Percentiles rank a stretch among this genome's conserved stretches.
phyloP scores from a whole-genome alignment of 306 rosid species.

The Canavalia gladiata region DNA sequence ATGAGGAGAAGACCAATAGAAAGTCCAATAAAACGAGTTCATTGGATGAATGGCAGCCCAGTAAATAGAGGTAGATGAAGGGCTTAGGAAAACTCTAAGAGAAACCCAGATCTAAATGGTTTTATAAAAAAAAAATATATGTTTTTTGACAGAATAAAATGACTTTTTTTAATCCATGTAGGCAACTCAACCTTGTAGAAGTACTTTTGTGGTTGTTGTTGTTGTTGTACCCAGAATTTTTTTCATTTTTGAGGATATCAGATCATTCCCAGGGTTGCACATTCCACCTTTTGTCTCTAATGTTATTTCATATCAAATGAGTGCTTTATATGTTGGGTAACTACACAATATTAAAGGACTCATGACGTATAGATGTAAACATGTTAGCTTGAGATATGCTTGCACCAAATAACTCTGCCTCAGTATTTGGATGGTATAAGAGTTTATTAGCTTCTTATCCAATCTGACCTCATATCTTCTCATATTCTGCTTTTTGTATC shows the following conservation, averaged over 20 bases:
- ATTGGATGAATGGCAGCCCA: background rate
- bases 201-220: background rate
- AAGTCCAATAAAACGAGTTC: too few relatives aligned
- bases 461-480: background rate
- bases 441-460: background rate
- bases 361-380: background rate
- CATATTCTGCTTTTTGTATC: background rate
- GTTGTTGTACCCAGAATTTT: background rate
- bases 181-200: background rate
- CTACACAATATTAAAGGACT: constrained; percentile 9
- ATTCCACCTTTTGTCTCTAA: background rate
- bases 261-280: background rate
- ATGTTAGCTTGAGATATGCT: constrained; percentile 27
- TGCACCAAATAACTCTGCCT: background rate
- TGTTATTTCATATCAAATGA: background rate
- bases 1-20: background rate
- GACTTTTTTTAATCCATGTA: background rate
- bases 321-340: constrained; percentile 1
- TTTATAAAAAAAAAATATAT: background rate
- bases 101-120: background rate
- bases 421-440: background rate
- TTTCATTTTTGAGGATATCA: background rate
- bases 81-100: background rate
- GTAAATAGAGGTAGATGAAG: background rate
- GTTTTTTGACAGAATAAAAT: background rate